Evolutionary conservation across 805 yeast genomes (phyloP), one percentile per base, ranked within the genome.

Genomic region (Allodekkera sacchari): DNA sequence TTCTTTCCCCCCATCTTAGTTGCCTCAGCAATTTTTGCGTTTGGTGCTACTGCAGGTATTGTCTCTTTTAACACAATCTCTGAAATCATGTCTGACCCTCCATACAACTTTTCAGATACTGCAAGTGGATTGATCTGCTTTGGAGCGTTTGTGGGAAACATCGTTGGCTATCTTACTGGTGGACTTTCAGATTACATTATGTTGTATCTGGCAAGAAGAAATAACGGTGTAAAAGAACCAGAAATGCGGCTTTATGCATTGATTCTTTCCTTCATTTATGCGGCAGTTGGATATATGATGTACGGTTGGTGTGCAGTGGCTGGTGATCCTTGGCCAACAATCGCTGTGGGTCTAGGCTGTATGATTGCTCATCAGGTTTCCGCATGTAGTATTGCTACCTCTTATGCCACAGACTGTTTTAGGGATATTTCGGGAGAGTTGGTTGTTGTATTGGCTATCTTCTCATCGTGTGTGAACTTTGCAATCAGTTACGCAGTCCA

Each of bases 171-270:
- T 34, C 66, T 64, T 9, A 35, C 39, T 8, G 68, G 68, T 11
- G 30, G 35, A 18, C 48, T 62, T 29, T 66, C 61, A 16, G 71
- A 66, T 39, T 25, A 18, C 18, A 29, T 39, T 13, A 35, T 34
- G n/a, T 11, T 33, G 17, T 58, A 57, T 49, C 34, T 62, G 35
- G 62, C 69, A 5, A 50, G 53, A 34, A 47, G 59, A 28, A 64
- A 64, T 39, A 48, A 55, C 15, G 71, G 71, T 14, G 41, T 63
- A 6, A 45, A 61, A 31, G 70, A 64, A 39, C 66, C 70, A 4
- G 70, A 65, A 37, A 57, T 55, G 47, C 47, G 70, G 41, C 48
- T 64, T 18, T 63, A 55, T 48, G 57, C 65, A 19, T 57, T 64
- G 63, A 28, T 51, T 9, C 38, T 55, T 8, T 61, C 66, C 7